Evolutionary conservation across 495 filamentous ascomycete species (phyloP).

Genomic region (Aspergillus carlsbadensis): DNA sequence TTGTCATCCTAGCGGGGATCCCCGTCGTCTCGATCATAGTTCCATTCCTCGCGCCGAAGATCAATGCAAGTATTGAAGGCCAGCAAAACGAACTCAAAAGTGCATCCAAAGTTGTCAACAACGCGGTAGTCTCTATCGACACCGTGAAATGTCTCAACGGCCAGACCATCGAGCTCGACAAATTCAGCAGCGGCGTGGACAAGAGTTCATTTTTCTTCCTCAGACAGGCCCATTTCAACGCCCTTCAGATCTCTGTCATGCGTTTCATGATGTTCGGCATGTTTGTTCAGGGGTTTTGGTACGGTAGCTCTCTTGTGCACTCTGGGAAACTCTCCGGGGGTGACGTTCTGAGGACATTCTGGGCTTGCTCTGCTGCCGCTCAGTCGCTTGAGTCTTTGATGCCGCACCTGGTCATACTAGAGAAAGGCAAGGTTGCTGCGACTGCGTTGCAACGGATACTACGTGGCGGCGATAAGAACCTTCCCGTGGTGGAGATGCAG

Average conservation of each 20-base stretch:
- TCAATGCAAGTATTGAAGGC: slow-evolving; percentile 63
- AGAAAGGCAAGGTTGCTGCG: slow-evolving; percentile 78
- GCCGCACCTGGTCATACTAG: slow-evolving; percentile 70
- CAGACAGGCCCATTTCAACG: slow-evolving; percentile 63
- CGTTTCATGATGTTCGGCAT: slow-evolving; percentile 73
- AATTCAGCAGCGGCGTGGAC: slow-evolving; percentile 59
- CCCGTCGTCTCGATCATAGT: slow-evolving; percentile 65
- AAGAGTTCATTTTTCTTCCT: slow-evolving; percentile 64
- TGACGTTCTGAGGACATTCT: slow-evolving; percentile 80
- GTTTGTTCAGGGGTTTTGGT: slow-evolving; percentile 93
- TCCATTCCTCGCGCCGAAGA: slow-evolving; percentile 53
- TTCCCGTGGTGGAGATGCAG: slow-evolving; percentile 19
- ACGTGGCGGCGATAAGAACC: slow-evolving; percentile 20
- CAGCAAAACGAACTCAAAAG: slow-evolving; percentile 68
- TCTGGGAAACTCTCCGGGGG: slow-evolving; percentile 58
- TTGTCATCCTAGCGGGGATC: slow-evolving; percentile 76
- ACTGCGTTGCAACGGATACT: slow-evolving; percentile 53
- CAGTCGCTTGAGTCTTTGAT: slow-evolving; percentile 71
- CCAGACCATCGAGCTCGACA: slow-evolving; percentile 63
- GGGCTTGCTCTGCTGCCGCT: slow-evolving; percentile 72
- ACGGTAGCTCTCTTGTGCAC: slow-evolving; percentile 66
- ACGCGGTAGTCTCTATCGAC: slow-evolving; percentile 71
- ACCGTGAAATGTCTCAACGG: slow-evolving; percentile 88
- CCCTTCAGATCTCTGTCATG: slow-evolving; percentile 68
- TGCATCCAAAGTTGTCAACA: slow-evolving; percentile 71